Evolutionary conservation across 2,329 filamentous ascomycete genomes (phyloP), one percentile per base, ranked within the genome.

Genomic region (Xylaria sp.): DNA sequence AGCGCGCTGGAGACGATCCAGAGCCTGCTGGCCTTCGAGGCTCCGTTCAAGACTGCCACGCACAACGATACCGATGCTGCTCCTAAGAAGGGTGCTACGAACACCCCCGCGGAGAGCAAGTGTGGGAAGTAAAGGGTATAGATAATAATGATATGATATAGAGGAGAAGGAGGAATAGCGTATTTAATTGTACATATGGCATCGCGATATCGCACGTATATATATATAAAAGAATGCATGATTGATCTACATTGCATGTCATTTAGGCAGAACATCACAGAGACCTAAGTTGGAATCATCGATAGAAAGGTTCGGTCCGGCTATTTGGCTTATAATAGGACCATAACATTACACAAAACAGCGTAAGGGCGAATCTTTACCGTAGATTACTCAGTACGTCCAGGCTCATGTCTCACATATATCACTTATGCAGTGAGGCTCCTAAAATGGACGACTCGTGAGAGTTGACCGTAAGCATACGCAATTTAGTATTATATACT

Each of bases 1-100:
- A 85, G 84, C 71, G 86, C 85, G 0, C 80, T 88, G 50, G 83
- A 84, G 44, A 81, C 86, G 15, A 82, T 89, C 51, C 83, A 84
- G 62, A 71, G 70, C 18, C 28, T 72, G 32, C 28, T 74, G 13
- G 72, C 65, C 37, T 66, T 72, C 62, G 54, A 72, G 13, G 72
- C 63, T 12, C 50, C 64, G 9, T 61, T 68, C 18, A 51, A 50
- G 9, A 41, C 59, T 23, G 50, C 54, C 28, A 20, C 32, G n/a
- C 48, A 39, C 23, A 52, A 37, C 46, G 4, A 25, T 3, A 48
- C 46, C n/a, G 7, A 39, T 15, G 18, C 44, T n/a, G 12, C 28
- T 37, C 54, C 63, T 18, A 20, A 51, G 4, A 39, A 48, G n/a
- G n/a, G 8, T 9, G 25, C n/a, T 15, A 37, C n/a, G 1, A 54